Evolutionary conservation across 2,329 filamentous ascomycete genomes (phyloP), one percentile per base, ranked within the genome.

Genomic region (Exophiala dermatitidis): DNA sequence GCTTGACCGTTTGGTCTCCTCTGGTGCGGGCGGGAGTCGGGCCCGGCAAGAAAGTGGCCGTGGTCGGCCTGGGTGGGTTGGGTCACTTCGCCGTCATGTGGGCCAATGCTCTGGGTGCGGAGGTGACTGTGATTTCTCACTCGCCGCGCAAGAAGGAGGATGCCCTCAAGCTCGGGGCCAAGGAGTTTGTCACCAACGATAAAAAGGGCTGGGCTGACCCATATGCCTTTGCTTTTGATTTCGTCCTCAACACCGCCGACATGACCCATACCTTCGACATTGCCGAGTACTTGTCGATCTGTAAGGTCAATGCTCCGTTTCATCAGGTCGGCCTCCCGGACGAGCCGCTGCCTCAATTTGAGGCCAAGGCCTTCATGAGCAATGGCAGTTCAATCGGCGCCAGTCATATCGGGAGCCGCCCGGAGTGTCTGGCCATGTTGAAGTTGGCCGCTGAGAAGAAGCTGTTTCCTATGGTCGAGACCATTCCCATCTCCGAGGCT

Each of bases 1-100:
- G 89, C 59, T 77, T 94, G 60, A 94, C 89, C 2, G 82, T 83
- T 54, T 94, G 83, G 73, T 85, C 81, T 56, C 88, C 89, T 1
- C 77, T 95, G 9, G 83, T 87, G 59, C 80, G 88, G 46, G 83
- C 90, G 65, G 86, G 86, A 26, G 78, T 79, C 55, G 86, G 86
- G 0, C 85, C 85, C 1, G 88, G 88, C 5, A 70, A 71, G 60
- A 68, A 69, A 53, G 69, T 72, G 9, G 69, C 68, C 32, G 66
- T 71, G 19, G 67, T 74, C 19, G 71, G 71, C 7, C 60, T 75
- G 26, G 84, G 84, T 12, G 84, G 84, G 8, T 79, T 88, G 52
- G 85, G 85, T 4, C 85, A 88, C 70, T 85, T 86, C 63, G 85
- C 78, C 5, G 68, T 88, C 45, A 72, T 87, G 62, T 88, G 85